Evolutionary conservation across 1,284 basidiomycete genomes (phyloP).

Genomic region (Omphalotus olearius): DNA sequence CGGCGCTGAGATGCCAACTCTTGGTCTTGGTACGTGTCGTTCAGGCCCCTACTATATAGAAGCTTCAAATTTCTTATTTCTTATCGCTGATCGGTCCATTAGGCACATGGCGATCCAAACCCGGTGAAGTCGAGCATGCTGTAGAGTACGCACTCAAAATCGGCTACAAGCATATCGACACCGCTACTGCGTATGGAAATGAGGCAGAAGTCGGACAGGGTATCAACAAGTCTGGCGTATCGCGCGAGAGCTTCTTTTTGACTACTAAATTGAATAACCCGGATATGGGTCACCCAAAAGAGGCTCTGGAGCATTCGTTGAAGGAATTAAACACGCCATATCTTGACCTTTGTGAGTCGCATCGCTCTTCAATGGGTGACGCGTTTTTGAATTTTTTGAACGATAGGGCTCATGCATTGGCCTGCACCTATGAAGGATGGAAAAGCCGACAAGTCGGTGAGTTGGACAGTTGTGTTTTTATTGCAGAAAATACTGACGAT

Average conservation of each 20-base stretch:
- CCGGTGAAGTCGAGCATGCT: constrained; percentile 60
- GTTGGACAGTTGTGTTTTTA: constrained; percentile 1
- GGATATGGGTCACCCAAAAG: constrained; percentile 58
- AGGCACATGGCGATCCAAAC: constrained; percentile 79
- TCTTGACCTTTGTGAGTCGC: constrained; percentile 64
- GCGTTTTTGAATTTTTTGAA: constrained; percentile 3
- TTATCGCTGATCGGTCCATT: not conserved
- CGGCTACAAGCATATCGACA: constrained; percentile 78
- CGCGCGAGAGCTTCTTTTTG: constrained; percentile 65
- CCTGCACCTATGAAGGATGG: constrained; percentile 57
- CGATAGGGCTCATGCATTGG: constrained; percentile 77
- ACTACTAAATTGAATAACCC: constrained; percentile 78
- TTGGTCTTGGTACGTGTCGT: constrained; percentile 69
- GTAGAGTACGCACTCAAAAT: constrained; percentile 69
- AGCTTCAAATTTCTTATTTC: constrained; percentile 4
- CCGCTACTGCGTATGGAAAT: constrained; percentile 47
- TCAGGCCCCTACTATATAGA: not conserved
- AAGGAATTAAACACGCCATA: constrained; percentile 68
- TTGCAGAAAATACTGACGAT: constrained; percentile 3
- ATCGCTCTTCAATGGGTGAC: not conserved
- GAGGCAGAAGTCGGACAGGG: constrained; percentile 76
- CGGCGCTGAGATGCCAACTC: constrained; percentile 67
- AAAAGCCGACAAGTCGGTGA: constrained; percentile 42
- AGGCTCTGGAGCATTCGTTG: constrained; percentile 70
- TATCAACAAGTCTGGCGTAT: constrained; percentile 69